Conservation (phyloP, 495 filamentous ascomycete species). For the Hypoxylon fuscum region DNA sequence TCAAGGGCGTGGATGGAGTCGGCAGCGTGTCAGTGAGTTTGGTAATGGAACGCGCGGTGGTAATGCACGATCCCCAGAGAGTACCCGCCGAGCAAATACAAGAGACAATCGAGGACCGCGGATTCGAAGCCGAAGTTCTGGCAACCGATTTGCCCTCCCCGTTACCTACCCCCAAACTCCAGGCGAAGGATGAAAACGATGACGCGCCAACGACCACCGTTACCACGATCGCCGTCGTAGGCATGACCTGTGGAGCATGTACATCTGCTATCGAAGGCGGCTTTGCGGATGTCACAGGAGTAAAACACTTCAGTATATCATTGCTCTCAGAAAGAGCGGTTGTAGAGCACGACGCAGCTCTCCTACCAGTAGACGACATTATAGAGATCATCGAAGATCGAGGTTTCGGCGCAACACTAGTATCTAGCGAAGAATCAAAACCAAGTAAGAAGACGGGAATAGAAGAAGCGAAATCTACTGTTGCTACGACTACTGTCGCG, state of each 20-base stretch:
- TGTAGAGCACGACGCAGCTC: slow-evolving; percentile 77
- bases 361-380: slow-evolving; percentile 75
- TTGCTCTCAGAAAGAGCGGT: slow-evolving; percentile 92
- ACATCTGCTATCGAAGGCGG: slow-evolving; percentile 89
- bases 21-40: slow-evolving; percentile 88
- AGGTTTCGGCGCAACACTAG: slow-evolving; percentile 87
- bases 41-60: slow-evolving; percentile 89
- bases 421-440: slow-evolving; percentile 59
- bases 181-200: slow-evolving; percentile 39
- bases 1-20: slow-evolving; percentile 80
- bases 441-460: slow-evolving; percentile 46
- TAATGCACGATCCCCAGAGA: slow-evolving; percentile 83
- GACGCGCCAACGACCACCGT: slow-evolving; percentile 56
- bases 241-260: slow-evolving; percentile 98
- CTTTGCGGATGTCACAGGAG: slow-evolving; percentile 77
- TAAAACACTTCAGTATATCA: slow-evolving; percentile 91
- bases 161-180: slow-evolving; percentile 39
- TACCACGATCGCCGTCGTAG: slow-evolving; percentile 86
- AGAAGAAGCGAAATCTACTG: slow-evolving; percentile 29
- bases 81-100: slow-evolving; percentile 76
- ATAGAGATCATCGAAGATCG: slow-evolving; percentile 86
- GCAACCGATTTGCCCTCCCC: slow-evolving; percentile 75
- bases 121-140: slow-evolving; percentile 93
- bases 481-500: slow-evolving; percentile 80
- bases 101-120: slow-evolving; percentile 90